Percentiles rank a stretch among this genome's conserved stretches.
phyloP scores from a whole-genome alignment of 768 basidiomycete species.

The Phlebiopsis flavidoalba region DNA sequence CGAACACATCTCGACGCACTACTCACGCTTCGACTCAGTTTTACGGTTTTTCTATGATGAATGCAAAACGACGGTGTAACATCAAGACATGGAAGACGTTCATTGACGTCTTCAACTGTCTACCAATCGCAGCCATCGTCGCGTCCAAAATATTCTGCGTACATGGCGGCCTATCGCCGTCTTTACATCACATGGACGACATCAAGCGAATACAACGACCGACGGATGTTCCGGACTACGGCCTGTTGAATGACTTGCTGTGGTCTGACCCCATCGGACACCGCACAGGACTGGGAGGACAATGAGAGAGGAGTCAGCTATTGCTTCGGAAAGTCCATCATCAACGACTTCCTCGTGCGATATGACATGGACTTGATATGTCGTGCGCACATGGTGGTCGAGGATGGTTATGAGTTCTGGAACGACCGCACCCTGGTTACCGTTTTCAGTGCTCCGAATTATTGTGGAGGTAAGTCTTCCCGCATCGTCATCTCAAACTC shows the following conservation, averaged over 20 bases:
- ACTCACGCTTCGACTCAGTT: constrained; percentile 45
- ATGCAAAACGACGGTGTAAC: constrained; percentile 98
- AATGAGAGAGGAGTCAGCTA: constrained; percentile 99
- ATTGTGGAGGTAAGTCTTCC: constrained; percentile 77
- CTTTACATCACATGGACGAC: constrained; percentile 94
- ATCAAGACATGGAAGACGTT: constrained; percentile 99
- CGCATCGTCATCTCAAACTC: constrained; percentile 4
- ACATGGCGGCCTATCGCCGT: constrained; percentile 92
- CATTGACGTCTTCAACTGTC: constrained; percentile 98
- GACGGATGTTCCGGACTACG: constrained; percentile 98
- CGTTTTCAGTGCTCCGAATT: constrained; percentile 97
- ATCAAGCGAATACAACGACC: constrained; percentile 97
- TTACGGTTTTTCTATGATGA: constrained; percentile 99
- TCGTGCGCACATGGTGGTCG: constrained; percentile 99
- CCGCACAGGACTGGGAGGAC: constrained; percentile 98
- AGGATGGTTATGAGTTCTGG: constrained; percentile 99
- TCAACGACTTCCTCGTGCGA: constrained; percentile 90
- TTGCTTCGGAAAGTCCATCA: constrained; percentile 97
- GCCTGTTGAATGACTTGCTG: constrained; percentile 91
- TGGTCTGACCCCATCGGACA: constrained; percentile 99
- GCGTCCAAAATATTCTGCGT: constrained; percentile 99
- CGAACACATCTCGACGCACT: constrained; percentile 2
- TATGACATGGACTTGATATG: constrained; percentile 99
- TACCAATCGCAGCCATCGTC: constrained; percentile 97
- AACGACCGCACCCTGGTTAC: constrained; percentile 98